Evolutionary conservation across 371 early-diverging fungal species (phyloP).

Genomic region (Hamiltosporidium magnivora): DNA sequence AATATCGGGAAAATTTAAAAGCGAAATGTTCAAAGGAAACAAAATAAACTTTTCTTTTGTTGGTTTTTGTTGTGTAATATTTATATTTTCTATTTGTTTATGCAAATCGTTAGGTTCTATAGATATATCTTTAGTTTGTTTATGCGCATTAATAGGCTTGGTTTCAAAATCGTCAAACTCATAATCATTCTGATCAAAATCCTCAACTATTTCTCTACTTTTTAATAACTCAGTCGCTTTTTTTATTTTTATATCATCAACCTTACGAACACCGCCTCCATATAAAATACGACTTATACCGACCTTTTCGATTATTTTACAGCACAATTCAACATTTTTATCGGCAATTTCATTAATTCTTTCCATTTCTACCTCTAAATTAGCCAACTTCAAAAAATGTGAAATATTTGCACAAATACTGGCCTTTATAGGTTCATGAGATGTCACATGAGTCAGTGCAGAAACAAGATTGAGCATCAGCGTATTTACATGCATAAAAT

Average conservation of each 20-base stretch:
- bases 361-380: conserved; percentile 34
- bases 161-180: too few species aligned
- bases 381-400: conserved; percentile 51
- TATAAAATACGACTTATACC: conserved; percentile 8
- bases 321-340: conserved; percentile 43
- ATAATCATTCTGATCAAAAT: too few species aligned
- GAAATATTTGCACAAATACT: conserved; percentile 50
- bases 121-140: too few species aligned
- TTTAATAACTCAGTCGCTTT: not conserved
- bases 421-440: conserved; percentile 47
- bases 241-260: conserved; percentile 1
- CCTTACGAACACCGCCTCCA: not conserved
- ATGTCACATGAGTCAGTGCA: conserved; percentile 28
- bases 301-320: conserved; percentile 40
- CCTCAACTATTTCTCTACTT: too few species aligned
- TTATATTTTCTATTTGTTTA: too few species aligned
- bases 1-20: conserved; percentile 8
- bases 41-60: too few species aligned
- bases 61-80: too few species aligned
- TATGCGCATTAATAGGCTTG: too few species aligned
- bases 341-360: conserved; percentile 29
- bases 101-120: too few species aligned
- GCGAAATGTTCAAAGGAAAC: too few species aligned
- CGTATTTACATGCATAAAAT: not conserved
- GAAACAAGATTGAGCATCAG: conserved; percentile 30